A percentile compares a stretch with the other conserved stretches of the same genome.
These are phyloP conservation scores for Chaetomiaceae sp. DNA, from an alignment of 2,329 filamentous ascomycete genomes.

Conservation along the genomic window DNA sequence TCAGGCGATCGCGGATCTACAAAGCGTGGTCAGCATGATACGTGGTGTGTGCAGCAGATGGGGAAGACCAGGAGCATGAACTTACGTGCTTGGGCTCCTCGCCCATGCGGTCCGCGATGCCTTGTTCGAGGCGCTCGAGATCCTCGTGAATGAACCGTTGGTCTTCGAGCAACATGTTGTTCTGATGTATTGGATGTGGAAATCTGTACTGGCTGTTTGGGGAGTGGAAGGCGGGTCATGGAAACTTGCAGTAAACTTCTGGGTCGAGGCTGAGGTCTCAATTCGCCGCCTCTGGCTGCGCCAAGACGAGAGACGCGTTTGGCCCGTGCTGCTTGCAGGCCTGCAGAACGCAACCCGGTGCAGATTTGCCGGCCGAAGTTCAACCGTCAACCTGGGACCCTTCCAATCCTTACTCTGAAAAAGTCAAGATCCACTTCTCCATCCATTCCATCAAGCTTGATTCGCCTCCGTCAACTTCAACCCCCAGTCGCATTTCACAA, in stretches of 20 bases:
- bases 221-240: neutral
- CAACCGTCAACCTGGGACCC: conserved; percentile 5
- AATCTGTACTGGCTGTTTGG: neutral
- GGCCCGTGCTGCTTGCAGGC: neutral
- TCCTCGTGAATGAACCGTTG: conserved; percentile 94
- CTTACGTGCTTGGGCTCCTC: conserved; percentile 85
- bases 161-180: conserved; percentile 78
- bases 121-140: conserved; percentile 90
- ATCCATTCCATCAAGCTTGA: neutral
- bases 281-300: neutral
- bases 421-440: conserved; percentile 1
- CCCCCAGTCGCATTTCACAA: neutral
- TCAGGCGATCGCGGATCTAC: conserved; percentile 81
- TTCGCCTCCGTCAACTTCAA: conserved; percentile 4
- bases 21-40: neutral
- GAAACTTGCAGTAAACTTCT: too few species aligned
- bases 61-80: conserved; percentile 23
- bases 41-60: neutral
- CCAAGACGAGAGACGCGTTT: neutral
- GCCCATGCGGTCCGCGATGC: conserved; percentile 79
- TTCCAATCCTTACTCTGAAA: too few species aligned
- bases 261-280: too few species aligned
- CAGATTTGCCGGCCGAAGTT: conserved; percentile 10
- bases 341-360: too few species aligned
- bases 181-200: neutral